Conservation (phyloP, 2,329 filamentous ascomycete genomes). For the Aspergillus sp. region DNA sequence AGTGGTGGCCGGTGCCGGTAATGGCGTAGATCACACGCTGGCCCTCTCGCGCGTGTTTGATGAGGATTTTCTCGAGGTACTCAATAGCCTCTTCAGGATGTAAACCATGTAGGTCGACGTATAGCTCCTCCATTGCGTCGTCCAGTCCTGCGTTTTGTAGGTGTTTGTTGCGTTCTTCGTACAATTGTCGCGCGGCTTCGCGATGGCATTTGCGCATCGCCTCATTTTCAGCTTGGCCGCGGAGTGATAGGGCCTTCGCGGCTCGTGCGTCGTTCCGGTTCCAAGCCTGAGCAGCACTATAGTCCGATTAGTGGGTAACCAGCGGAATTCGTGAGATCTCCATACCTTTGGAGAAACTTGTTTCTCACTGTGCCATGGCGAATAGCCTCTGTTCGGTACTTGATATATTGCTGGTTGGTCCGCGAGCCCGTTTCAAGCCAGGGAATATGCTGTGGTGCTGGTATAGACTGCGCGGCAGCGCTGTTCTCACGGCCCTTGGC, state of each 20-base stretch:
- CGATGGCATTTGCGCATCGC: constrained; percentile 96
- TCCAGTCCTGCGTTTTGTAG: constrained; percentile 47
- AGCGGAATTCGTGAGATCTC: neutral
- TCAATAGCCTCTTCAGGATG: constrained; percentile 96
- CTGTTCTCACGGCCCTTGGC: constrained; percentile 75
- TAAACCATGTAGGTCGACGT: constrained; percentile 96
- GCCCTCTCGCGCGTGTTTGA: constrained; percentile 75
- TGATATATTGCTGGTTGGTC: constrained; percentile 92
- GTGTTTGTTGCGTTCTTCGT: constrained; percentile 88
- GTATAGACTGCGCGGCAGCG: constrained; percentile 79
- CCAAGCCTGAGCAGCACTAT: constrained; percentile 93
- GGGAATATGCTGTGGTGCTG: constrained; percentile 86
- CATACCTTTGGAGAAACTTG: constrained; percentile 92
- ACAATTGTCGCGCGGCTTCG: constrained; percentile 87
- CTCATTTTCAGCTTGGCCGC: constrained; percentile 95
- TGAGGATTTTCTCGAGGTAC: constrained; percentile 84
- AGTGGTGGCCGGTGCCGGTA: constrained; percentile 94
- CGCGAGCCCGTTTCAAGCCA: constrained; percentile 93
- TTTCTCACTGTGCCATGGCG: constrained; percentile 96
- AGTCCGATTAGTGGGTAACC: constrained; percentile 18
- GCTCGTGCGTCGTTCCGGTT: constrained; percentile 96
- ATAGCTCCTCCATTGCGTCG: constrained; percentile 71
- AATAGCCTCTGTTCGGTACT: constrained; percentile 92
- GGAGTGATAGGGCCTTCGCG: constrained; percentile 89
- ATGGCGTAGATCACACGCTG: constrained; percentile 86